Conservation (phyloP, 139 green algal species). For the Chlamydomonas applanata region DNA sequence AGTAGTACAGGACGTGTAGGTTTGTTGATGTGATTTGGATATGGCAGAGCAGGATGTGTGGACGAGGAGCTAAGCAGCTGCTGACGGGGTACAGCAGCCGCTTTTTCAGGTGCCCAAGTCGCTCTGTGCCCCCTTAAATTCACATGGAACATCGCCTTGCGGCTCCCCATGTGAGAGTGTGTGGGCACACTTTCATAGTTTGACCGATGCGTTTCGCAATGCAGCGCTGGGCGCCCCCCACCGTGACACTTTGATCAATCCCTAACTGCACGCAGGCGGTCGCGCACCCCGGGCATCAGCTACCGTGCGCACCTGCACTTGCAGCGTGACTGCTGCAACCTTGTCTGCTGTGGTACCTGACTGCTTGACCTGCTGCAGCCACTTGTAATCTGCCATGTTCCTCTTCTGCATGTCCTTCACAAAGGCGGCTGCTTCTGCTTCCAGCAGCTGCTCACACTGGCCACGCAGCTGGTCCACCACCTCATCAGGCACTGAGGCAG, state of each 20-base stretch:
- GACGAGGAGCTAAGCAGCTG: background rate
- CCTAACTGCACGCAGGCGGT: too few species aligned
- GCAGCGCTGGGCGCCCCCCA: background rate
- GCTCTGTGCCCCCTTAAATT: slow-evolving; percentile 20
- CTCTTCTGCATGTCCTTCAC: slow-evolving; percentile 47
- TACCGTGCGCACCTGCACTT: slow-evolving; percentile 75
- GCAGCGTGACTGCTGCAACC: slow-evolving; percentile 84
- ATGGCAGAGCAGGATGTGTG: too few species aligned
- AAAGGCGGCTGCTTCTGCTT: slow-evolving; percentile 56
- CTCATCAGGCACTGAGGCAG: background rate
- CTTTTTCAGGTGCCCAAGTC: background rate
- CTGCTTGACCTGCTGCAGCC: slow-evolving; percentile 72
- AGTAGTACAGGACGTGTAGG: too few species aligned
- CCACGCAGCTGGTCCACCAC: background rate
- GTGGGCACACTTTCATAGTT: background rate
- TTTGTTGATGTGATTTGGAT: too few species aligned
- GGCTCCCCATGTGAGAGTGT: slow-evolving; percentile 29
- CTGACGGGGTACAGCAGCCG: background rate
- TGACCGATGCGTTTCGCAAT: too few species aligned
- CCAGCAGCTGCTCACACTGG: slow-evolving; percentile 45
- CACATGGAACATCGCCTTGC: slow-evolving; percentile 8
- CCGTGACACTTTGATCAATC: too few species aligned
- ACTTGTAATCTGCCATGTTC: slow-evolving; percentile 61
- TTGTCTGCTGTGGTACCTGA: slow-evolving; percentile 73
- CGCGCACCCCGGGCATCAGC: background rate